These are phyloP conservation scores for Poa annua DNA, from an alignment of 176 grass and related monocot genomes.

Conservation along the genomic window DNA sequence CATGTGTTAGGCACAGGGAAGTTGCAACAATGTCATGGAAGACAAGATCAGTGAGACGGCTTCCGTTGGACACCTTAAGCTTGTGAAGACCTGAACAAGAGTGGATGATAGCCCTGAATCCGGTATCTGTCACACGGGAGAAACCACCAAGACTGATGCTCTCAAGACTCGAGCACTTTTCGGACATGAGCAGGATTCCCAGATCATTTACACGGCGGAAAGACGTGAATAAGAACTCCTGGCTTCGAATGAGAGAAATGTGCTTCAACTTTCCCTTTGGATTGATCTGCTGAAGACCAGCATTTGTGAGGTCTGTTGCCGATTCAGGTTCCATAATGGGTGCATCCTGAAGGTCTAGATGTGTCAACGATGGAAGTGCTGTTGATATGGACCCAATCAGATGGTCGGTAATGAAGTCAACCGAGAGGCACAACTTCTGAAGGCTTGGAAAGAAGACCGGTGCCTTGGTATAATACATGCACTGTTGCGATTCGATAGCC, in stretches of 20 bases:
- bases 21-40: conserved; percentile 98
- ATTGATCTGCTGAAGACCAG: conserved; percentile 87
- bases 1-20: conserved; percentile 94
- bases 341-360: conserved; percentile 92
- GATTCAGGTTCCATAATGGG: conserved; percentile 75
- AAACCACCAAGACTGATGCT: conserved; percentile 93
- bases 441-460: conserved; percentile 76
- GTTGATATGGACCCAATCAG: conserved; percentile 76
- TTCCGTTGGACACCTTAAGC: conserved; percentile 84
- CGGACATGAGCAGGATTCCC: conserved; percentile 83
- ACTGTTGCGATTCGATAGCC: conserved; percentile 42
- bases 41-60: conserved; percentile 88
- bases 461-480: conserved; percentile 46
- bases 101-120: conserved; percentile 88
- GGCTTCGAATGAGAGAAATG: conserved; percentile 87
- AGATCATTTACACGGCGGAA: conserved; percentile 87
- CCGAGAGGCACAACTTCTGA: conserved; percentile 73
- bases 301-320: conserved; percentile 87
- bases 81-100: conserved; percentile 82
- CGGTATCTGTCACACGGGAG: conserved; percentile 89
- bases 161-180: conserved; percentile 80
- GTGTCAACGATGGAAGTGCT: conserved; percentile 68
- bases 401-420: conserved; percentile 88
- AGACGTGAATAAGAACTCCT: conserved; percentile 83
- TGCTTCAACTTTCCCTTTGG: conserved; percentile 80